A percentile compares a stretch with the other conserved stretches of the same genome.
These are phyloP conservation scores for Rhododendron griersonianum DNA, from an alignment of 148 eudicot species.

Conservation along the genomic window DNA sequence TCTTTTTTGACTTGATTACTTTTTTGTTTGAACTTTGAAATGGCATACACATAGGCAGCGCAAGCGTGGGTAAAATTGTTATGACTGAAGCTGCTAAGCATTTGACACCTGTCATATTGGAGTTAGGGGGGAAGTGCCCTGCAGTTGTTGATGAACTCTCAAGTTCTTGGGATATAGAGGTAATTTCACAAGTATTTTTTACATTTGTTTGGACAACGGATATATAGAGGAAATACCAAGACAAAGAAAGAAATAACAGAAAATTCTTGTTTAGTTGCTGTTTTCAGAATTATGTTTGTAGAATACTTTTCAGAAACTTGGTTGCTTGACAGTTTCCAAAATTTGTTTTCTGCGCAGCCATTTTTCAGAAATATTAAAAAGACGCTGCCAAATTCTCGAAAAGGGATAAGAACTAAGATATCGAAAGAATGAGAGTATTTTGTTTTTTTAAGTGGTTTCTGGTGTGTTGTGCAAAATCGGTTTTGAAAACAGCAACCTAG, in stretches of 20 bases:
- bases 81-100: constrained; percentile 79
- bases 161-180: constrained; percentile 33
- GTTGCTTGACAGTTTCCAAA: too few relatives aligned
- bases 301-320: neutral
- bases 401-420: too few relatives aligned
- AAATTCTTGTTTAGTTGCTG: neutral
- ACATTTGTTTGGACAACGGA: neutral
- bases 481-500: too few relatives aligned
- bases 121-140: constrained; percentile 89
- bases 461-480: too few relatives aligned
- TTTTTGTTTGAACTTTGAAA: neutral
- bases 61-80: constrained; percentile 54
- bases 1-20: neutral
- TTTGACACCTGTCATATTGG: constrained; percentile 75
- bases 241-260: neutral
- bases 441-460: too few relatives aligned
- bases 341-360: too few relatives aligned
- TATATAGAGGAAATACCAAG: neutral
- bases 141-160: constrained; percentile 60
- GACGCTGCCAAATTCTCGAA: too few relatives aligned
- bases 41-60: constrained; percentile 38
- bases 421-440: too few relatives aligned
- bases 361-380: too few relatives aligned
- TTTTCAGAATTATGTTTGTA: neutral
- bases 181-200: constrained; percentile 12